phyloP scores from a whole-genome alignment of 768 basidiomycete genomes.

The Boletus sensibilis region DNA sequence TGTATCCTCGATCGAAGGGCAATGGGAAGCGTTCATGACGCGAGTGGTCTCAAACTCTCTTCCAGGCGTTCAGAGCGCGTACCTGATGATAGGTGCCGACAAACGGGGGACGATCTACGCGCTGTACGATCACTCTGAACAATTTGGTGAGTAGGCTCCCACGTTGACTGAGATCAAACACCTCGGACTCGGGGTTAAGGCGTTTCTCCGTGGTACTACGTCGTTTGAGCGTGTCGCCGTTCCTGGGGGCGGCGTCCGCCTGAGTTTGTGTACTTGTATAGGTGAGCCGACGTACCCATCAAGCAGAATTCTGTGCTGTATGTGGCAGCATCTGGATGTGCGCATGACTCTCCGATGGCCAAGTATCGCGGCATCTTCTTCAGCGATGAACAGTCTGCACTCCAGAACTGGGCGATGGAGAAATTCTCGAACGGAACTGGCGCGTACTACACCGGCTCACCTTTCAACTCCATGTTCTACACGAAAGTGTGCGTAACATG shows the following conservation, averaged over 20 bases:
- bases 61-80: not conserved
- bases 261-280: not conserved
- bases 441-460: not conserved
- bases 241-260: not conserved
- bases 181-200: conserved; percentile 4
- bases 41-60: not conserved
- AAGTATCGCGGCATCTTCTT: conserved; percentile 55
- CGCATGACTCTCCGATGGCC: conserved; percentile 42
- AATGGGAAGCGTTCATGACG: not conserved
- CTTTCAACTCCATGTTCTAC: not conserved
- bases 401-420: not conserved
- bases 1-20: not conserved
- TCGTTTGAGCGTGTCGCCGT: not conserved
- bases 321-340: not conserved
- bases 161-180: not conserved
- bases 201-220: conserved; percentile 5
- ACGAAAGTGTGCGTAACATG: not conserved
- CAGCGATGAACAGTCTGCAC: not conserved
- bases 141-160: not conserved
- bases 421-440: not conserved
- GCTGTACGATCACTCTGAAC: conserved; percentile 5
- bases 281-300: not conserved
- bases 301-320: not conserved
- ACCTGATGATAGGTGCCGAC: not conserved
- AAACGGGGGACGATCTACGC: conserved; percentile 1